These are phyloP conservation scores for Aspergillus affinis DNA, from an alignment of 495 filamentous ascomycete species.

Conservation along the genomic window DNA sequence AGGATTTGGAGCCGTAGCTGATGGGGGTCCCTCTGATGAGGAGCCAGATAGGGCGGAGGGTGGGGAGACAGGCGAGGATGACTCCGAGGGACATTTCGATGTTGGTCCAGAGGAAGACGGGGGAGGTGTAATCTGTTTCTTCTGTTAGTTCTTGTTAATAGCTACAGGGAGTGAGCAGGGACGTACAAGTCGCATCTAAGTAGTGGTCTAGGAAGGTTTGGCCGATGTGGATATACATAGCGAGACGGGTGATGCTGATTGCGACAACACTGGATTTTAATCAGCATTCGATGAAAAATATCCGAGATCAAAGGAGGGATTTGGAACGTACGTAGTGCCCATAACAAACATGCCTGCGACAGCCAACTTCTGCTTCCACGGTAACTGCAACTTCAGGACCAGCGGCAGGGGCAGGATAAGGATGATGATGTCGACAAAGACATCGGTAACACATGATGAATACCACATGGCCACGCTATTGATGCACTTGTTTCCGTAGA, in stretches of 20 bases:
- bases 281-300: not conserved
- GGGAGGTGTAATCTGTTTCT: not conserved
- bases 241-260: slow-evolving; percentile 4
- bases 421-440: slow-evolving; percentile 46
- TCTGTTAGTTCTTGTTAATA: not conserved
- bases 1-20: not conserved
- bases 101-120: slow-evolving; percentile 1
- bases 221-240: not conserved
- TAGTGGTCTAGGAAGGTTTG: not conserved
- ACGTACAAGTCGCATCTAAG: not conserved
- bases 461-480: slow-evolving; percentile 35
- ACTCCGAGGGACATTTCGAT: slow-evolving; percentile 1
- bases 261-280: not conserved
- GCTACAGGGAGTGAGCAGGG: not conserved
- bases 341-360: slow-evolving; percentile 45
- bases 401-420: slow-evolving; percentile 47
- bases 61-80: slow-evolving; percentile 5
- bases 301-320: not conserved
- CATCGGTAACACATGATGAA: slow-evolving; percentile 45
- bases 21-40: not conserved
- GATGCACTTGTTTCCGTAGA: slow-evolving; percentile 30
- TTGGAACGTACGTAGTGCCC: slow-evolving; percentile 38
- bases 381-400: slow-evolving; percentile 40
- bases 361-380: slow-evolving; percentile 39
- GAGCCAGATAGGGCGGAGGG: not conserved